Base-by-base conservation (phyloP, 148 eudicot species). In the Rhododendron simsii region DNA sequence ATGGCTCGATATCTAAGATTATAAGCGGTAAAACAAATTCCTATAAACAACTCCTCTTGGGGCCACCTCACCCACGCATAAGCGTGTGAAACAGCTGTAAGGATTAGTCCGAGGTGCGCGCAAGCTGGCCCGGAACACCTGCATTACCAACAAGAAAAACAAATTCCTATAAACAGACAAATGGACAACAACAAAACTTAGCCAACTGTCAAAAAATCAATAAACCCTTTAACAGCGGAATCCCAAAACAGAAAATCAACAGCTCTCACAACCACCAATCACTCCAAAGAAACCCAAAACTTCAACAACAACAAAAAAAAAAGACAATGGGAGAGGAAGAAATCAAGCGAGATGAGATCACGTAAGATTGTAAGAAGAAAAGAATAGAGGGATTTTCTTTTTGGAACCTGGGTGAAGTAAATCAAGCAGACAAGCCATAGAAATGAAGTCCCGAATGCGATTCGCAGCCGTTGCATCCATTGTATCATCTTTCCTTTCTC, bases 361-460 rank as follows among this genome's bases (percentile, higher is more conserved):
- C 13, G 57, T 0, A 9, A 74, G 35, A 33, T 33, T 33, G 35
- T 33, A 33, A 33, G 35, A 33, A 33, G 80, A 74, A 15, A 45
- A 76, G 0, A 21, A 41, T 1, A 33, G 18, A 37, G 20, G 37
- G 35, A 67, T 69, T 4, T 44, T 13, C 1, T 55, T 15, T 18
- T 59, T 7, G 65, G 39, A 20, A 96, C 99, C 98, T 95, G 99
- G 55, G 98, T 96, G 89, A 94, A 95, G 93, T 96, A 95, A 89
- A 96, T 91, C 91, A 96, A 90, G 90, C 96, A 95, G 87, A 95
- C 91, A n/a, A 96, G 94, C 98, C 98, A 95, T 73, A 96, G 83
- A 87, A 96, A 96, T 0, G 99, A 93, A 81, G 94, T 91, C 45
- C 99, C 99, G 86, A 96, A 95, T 16, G 93, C 95, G 65, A 87